phyloP scores from a whole-genome alignment of 2,329 filamentous ascomycete genomes.

The Ceratocystis eucalypticola region DNA sequence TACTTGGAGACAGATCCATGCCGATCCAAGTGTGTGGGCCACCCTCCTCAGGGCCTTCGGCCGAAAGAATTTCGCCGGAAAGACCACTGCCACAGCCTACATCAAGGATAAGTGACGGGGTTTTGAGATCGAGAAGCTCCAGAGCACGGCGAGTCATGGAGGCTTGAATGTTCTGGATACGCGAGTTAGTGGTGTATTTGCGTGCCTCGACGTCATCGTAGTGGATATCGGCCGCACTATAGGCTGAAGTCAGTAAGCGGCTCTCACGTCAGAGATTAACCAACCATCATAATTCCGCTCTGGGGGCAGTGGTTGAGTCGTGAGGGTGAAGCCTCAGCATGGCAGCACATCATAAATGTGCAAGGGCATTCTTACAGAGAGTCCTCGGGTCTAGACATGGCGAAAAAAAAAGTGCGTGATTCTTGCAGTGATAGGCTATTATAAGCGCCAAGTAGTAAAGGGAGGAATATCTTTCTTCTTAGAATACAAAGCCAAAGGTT shows the following conservation, averaged over 20 bases:
- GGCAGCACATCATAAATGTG: not conserved
- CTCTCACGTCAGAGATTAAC: not conserved
- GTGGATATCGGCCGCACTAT: slow-evolving; percentile 84
- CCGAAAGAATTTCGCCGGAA: slow-evolving; percentile 81
- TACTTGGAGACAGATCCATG: slow-evolving; percentile 88
- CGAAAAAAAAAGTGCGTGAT: slow-evolving; percentile 25
- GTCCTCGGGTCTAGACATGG: slow-evolving; percentile 95
- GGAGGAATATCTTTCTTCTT: not conserved
- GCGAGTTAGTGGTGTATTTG: slow-evolving; percentile 93
- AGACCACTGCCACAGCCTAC: slow-evolving; percentile 93
- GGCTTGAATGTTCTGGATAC: slow-evolving; percentile 90
- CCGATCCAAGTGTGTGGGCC: slow-evolving; percentile 94
- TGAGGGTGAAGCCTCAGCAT: too few species aligned
- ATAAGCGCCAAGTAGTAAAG: not conserved
- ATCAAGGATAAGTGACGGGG: slow-evolving; percentile 81
- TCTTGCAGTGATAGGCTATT: not conserved
- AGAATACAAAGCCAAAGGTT: not conserved
- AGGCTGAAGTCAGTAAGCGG: not conserved
- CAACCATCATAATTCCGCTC: not conserved
- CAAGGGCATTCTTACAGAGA: slow-evolving; percentile 48
- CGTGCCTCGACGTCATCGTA: slow-evolving; percentile 92
- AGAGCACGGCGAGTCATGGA: slow-evolving; percentile 90
- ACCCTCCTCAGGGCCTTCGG: slow-evolving; percentile 52
- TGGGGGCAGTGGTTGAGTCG: slow-evolving; percentile 7
- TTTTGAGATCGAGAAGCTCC: slow-evolving; percentile 68